Conservation (phyloP, 331 rosid species). For the Pyrus hybrid region DNA sequence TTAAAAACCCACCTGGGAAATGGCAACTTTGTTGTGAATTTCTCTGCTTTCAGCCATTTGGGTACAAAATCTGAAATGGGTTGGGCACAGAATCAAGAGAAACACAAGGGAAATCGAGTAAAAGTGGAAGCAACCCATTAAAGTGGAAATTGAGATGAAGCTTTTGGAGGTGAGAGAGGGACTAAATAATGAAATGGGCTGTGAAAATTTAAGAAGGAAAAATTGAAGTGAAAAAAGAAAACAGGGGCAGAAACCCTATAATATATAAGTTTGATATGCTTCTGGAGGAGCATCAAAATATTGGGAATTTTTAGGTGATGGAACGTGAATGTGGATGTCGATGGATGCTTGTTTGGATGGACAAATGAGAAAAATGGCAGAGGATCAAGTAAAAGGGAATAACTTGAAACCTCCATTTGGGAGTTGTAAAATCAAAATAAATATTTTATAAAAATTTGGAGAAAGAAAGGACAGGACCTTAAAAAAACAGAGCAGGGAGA, state of each 20-base stretch:
- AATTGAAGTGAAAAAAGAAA: conserved; percentile 4
- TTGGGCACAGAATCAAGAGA: conserved; percentile 50
- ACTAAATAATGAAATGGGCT: not conserved
- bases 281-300: not conserved
- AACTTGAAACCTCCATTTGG: conserved; percentile 28
- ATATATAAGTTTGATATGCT: not conserved
- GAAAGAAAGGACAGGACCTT: conserved; percentile 5
- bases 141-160: not conserved
- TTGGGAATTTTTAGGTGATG: conserved; percentile 36
- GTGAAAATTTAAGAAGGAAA: not conserved
- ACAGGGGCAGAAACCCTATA: conserved; percentile 1
- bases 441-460: not conserved
- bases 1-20: conserved; percentile 31
- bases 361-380: conserved; percentile 48
- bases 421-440: conserved; percentile 15
- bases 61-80: conserved; percentile 32
- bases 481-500: not conserved
- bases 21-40: conserved; percentile 20
- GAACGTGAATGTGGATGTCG: conserved; percentile 13
- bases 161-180: not conserved
- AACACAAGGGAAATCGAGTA: conserved; percentile 31
- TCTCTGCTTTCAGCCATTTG: conserved; percentile 49
- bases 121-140: conserved; percentile 29
- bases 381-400: conserved; percentile 29
- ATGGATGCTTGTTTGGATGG: conserved; percentile 49